Conservation (phyloP, 345 rosid species). For the Populus davidiana region DNA sequence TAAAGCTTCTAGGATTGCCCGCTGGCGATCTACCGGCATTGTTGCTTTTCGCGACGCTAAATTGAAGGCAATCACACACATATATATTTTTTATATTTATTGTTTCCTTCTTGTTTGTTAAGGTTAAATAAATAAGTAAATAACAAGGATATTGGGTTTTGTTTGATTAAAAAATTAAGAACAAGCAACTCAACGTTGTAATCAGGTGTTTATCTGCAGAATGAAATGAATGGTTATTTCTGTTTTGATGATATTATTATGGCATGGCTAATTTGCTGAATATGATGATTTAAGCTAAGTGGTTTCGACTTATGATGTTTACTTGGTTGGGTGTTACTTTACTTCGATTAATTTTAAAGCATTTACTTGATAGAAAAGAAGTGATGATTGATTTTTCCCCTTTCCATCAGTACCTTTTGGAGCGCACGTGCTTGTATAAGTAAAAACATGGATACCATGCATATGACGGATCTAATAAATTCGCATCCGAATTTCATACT, state of each 20-base stretch:
- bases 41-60: constrained; percentile 86
- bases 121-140: not conserved
- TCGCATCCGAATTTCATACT: not conserved
- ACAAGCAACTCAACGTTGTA: not conserved
- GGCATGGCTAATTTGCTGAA: not conserved
- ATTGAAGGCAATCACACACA: constrained; percentile 57
- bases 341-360: not conserved
- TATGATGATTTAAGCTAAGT: not conserved
- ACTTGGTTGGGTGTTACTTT: not conserved
- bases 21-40: constrained; percentile 97
- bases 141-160: not conserved
- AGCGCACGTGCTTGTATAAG: not conserved
- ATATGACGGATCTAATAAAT: not conserved
- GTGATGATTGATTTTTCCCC: not conserved
- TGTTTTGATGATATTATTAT: not conserved
- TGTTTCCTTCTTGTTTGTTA: not conserved
- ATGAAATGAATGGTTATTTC: not conserved
- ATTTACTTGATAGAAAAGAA: not conserved
- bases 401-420: not conserved
- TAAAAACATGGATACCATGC: not conserved
- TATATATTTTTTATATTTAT: not conserved
- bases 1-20: constrained; percentile 59
- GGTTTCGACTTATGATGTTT: not conserved
- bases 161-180: not conserved
- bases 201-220: not conserved